phyloP scores from a whole-genome alignment of 2,329 filamentous ascomycete genomes.

The Aspergillus neoniger region DNA sequence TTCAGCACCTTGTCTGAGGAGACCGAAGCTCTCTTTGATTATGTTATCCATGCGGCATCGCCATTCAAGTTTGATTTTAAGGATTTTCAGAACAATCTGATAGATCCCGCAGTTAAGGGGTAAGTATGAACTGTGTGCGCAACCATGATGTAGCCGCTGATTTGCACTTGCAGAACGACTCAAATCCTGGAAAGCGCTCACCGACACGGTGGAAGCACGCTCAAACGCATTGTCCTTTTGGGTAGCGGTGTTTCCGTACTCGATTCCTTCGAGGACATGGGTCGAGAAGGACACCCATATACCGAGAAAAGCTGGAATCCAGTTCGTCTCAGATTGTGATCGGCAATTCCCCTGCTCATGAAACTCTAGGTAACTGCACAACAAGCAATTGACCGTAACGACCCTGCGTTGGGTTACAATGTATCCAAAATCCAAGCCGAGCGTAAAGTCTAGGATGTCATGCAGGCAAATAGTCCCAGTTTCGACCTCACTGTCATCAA shows the following conservation, averaged over 20 bases:
- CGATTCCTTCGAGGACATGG: slow-evolving; percentile 26
- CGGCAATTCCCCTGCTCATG: background rate
- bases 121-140: slow-evolving; percentile 37
- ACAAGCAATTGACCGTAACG: slow-evolving; percentile 18
- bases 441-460: slow-evolving; percentile 20
- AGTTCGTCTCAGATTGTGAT: background rate
- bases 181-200: slow-evolving; percentile 19
- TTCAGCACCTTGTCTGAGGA: slow-evolving; percentile 36
- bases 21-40: slow-evolving; percentile 43
- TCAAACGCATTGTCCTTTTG: slow-evolving; percentile 39
- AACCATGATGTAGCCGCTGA: slow-evolving; percentile 34
- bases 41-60: slow-evolving; percentile 63
- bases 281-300: slow-evolving; percentile 22
- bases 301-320: slow-evolving; percentile 29
- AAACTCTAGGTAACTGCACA: slow-evolving; percentile 16
- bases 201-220: slow-evolving; percentile 6
- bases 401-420: slow-evolving; percentile 20
- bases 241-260: slow-evolving; percentile 34
- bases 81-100: slow-evolving; percentile 47
- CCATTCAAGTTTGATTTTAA: slow-evolving; percentile 56
- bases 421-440: slow-evolving; percentile 19
- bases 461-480: slow-evolving; percentile 10
- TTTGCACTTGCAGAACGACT: slow-evolving; percentile 13
- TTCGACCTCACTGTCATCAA: slow-evolving; percentile 24
- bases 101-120: slow-evolving; percentile 56